phyloP scores from a whole-genome alignment of 1,284 basidiomycete species.

The Rhodotorula sp. region DNA sequence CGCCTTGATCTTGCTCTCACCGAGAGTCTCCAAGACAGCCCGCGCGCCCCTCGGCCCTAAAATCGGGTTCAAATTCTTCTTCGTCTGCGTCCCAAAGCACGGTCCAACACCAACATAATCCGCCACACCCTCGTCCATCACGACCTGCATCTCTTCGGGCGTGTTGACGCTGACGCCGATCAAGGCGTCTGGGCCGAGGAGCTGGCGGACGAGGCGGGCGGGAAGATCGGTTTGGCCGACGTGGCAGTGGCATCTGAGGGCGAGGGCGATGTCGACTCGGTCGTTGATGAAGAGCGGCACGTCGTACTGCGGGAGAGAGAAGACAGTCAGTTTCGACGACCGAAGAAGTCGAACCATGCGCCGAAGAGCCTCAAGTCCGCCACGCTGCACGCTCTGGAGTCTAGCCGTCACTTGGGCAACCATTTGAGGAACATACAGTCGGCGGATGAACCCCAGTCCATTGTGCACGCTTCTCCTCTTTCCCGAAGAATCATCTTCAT shows the following conservation, averaged over 20 bases:
- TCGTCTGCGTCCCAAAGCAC: constrained; percentile 49
- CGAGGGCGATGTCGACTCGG: constrained; percentile 77
- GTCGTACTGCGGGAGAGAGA: constrained; percentile 57
- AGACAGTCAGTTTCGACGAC: too few species aligned
- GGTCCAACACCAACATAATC: constrained; percentile 85
- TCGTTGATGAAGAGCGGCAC: constrained; percentile 91
- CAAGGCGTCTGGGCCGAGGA: constrained; percentile 69
- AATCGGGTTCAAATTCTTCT: constrained; percentile 44
- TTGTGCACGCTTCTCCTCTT: too few species aligned
- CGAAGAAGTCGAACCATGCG: not conserved
- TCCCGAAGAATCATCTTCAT: not conserved
- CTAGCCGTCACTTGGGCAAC: too few species aligned
- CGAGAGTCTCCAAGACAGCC: constrained; percentile 62
- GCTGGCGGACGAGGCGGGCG: constrained; percentile 62
- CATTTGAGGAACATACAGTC: too few species aligned
- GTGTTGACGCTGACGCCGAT: constrained; percentile 81
- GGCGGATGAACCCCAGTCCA: too few species aligned
- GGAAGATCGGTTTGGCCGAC: constrained; percentile 90
- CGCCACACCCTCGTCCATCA: constrained; percentile 57
- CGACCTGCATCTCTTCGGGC: constrained; percentile 60
- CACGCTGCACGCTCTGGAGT: too few species aligned
- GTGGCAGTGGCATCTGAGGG: constrained; percentile 76
- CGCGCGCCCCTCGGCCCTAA: constrained; percentile 53
- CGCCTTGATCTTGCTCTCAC: constrained; percentile 63
- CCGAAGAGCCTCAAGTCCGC: not conserved